Percentiles rank a stretch among this genome's conserved stretches.
phyloP scores from a whole-genome alignment of 768 basidiomycete species.

The Crepidotus variabilis region DNA sequence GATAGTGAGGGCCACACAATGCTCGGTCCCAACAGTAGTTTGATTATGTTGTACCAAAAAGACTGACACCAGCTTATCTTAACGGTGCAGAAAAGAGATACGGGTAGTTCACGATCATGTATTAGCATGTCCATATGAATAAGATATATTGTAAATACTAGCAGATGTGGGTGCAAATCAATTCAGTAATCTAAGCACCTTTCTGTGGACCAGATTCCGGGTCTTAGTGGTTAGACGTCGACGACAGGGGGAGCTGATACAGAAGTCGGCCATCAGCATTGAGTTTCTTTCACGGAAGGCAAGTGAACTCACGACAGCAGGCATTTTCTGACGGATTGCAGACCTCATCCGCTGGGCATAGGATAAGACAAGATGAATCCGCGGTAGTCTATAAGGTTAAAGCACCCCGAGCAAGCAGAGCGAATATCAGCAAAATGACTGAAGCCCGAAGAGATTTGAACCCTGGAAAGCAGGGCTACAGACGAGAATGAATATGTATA shows the following conservation, averaged over 20 bases:
- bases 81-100: too few relatives aligned
- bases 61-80: too few relatives aligned
- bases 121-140: too few relatives aligned
- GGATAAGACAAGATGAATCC: slow-evolving; percentile 63
- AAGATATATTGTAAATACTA: background rate
- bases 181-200: background rate
- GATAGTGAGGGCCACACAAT: too few relatives aligned
- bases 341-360: slow-evolving; percentile 64
- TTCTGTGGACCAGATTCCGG: background rate
- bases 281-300: slow-evolving; percentile 1
- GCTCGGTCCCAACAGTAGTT: too few relatives aligned
- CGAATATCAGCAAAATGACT: background rate
- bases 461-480: too few relatives aligned
- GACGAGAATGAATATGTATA: slow-evolving; percentile 1
- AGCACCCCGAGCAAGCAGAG: too few relatives aligned
- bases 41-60: too few relatives aligned
- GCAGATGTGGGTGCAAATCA: background rate
- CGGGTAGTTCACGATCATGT: too few relatives aligned
- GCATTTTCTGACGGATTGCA: slow-evolving; percentile 70
- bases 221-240: slow-evolving; percentile 32
- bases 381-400: slow-evolving; percentile 35
- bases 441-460: background rate
- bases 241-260: slow-evolving; percentile 41
- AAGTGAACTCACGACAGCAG: slow-evolving; percentile 67
- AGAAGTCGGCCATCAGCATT: slow-evolving; percentile 5